Evolutionary conservation across 1,284 basidiomycete species (phyloP), one percentile per base, ranked within the genome.

Genomic region (Leccinum fallax): DNA sequence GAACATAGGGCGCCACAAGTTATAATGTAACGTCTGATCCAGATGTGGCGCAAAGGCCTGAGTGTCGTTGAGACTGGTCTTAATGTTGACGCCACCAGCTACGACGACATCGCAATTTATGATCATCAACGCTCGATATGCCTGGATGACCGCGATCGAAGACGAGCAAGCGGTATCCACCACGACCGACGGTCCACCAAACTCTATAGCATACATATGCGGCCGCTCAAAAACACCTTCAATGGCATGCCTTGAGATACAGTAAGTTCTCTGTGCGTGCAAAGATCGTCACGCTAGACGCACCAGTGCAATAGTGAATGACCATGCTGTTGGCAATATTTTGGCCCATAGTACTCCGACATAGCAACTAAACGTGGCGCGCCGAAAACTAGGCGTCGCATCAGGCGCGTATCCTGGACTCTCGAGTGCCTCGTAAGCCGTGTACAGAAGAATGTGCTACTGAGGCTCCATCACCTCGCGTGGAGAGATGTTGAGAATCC

Each of bases 61-160:
- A 32, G 32, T 32, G 32, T 32, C 32, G 32, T 32, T 88, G 11
- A 87, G 89, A 70, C 87, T 88, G 2, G 85, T 80, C 55, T 91
- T 85, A 59, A 86, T 71, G 66, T 91, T 90, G n/a, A 90, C 86
- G 21, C 89, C 89, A 32, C 89, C 89, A 16, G 86, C 88, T 32
- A 92, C 74, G 2, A 87, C 88, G n/a, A 87, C 82, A 63, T 82
- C 79, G 67, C 88, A 91, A 70, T 92, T 89, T 21, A 79, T 74
- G 60, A 80, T 81, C 70, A 81, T 78, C 38, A 92, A 74, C 2
- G 87, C 86, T 43, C 89, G 83, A 58, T 82, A 85, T 0, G 85
- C 89, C 67, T 87, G 82, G 15, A 91, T 76, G 3, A 89, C 87
- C 11, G 87, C 83, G 38, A 81, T 76, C 5, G 88, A 89, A 7